Conservation (phyloP, 2,329 filamentous ascomycete genomes). For the Fusarium xyrophilum region DNA sequence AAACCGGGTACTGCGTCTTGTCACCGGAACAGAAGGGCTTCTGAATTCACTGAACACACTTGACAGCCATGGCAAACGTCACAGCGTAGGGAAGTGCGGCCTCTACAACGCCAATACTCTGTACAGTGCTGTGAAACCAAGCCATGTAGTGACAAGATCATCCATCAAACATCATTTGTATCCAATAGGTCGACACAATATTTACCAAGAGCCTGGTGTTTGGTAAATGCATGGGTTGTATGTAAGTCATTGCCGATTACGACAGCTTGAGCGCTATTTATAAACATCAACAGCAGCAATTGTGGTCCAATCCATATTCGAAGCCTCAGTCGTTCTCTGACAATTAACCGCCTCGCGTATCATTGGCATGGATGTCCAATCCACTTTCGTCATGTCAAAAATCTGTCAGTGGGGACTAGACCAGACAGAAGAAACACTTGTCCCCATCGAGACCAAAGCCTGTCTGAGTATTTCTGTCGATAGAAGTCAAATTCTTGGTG, state of each 20-base stretch:
- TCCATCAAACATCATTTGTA: not conserved
- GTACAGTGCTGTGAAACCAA: not conserved
- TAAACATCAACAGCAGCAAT: not conserved
- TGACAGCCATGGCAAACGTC: not conserved
- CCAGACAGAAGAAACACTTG: constrained; percentile 10
- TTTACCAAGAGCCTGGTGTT: not conserved
- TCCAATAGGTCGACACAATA: not conserved
- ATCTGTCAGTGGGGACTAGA: constrained; percentile 31
- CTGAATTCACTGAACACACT: not conserved
- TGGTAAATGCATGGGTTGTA: not conserved
- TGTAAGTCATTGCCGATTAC: not conserved
- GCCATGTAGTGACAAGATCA: not conserved
- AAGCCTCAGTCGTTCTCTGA: not conserved
- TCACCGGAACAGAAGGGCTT: not conserved
- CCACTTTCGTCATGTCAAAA: constrained; percentile 40
- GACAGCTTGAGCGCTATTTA: not conserved
- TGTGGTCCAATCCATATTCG: not conserved
- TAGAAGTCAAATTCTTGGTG: constrained; percentile 26
- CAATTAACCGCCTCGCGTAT: constrained; percentile 15
- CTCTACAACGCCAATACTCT: not conserved
- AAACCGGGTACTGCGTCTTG: not conserved
- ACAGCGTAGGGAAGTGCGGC: not conserved
- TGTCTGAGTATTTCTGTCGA: constrained; percentile 31
- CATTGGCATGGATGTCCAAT: constrained; percentile 8
- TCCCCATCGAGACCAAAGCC: rapidly evolving